Percentiles rank a stretch among this genome's conserved stretches.
Conservation (phyloP, 148 eudicot species). For the Vaccinium darrowii region DNA sequence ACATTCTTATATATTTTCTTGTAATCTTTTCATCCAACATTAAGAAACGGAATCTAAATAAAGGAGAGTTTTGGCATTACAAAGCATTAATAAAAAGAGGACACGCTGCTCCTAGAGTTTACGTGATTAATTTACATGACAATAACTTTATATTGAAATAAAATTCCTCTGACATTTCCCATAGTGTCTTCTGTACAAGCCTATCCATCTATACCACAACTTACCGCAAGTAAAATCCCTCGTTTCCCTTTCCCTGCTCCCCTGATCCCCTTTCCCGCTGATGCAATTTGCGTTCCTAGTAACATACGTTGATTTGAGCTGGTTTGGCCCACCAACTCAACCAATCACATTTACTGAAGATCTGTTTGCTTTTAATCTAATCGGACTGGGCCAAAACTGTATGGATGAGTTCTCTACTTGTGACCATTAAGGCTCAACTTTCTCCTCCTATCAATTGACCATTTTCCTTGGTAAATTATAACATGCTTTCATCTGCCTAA, state of each 20-base stretch:
- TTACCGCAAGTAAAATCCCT: neutral
- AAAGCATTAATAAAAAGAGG: neutral
- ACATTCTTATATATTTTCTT: neutral
- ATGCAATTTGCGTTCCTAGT: neutral
- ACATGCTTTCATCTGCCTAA: neutral
- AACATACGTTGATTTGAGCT: neutral
- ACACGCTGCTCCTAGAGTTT: neutral
- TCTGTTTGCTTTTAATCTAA: neutral
- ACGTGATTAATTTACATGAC: neutral
- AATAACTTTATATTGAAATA: neutral
- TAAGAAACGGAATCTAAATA: neutral
- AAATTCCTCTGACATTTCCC: neutral
- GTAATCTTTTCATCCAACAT: neutral
- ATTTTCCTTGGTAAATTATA: neutral
- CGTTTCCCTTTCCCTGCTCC: neutral
- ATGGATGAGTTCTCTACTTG: neutral
- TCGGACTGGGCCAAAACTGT: neutral
- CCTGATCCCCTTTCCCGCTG: neutral
- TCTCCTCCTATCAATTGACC: neutral
- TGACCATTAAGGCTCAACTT: neutral
- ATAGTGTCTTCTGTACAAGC: neutral
- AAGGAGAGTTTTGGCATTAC: neutral
- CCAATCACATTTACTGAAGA: neutral
- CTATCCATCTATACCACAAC: neutral
- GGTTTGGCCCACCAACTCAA: neutral